phyloP scores from a whole-genome alignment of 2,329 filamentous ascomycete species.

The Aspergillus versicolor region DNA sequence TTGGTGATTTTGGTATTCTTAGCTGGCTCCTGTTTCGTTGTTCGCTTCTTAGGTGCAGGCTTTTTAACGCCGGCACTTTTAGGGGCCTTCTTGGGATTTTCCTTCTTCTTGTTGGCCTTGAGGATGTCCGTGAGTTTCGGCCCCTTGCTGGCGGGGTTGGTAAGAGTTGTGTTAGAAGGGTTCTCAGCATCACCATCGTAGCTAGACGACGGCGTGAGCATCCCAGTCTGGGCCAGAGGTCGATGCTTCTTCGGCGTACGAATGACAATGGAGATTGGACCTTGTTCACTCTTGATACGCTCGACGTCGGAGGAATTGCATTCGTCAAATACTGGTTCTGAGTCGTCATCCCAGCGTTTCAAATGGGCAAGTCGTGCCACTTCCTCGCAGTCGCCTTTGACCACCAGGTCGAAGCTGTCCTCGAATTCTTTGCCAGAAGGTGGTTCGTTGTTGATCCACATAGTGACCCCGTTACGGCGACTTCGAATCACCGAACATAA shows the following conservation, averaged over 20 bases:
- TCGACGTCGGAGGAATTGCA: slow-evolving; percentile 48
- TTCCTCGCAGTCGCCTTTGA: slow-evolving; percentile 83
- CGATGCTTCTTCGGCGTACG: slow-evolving; percentile 41
- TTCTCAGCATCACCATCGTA: slow-evolving; percentile 33
- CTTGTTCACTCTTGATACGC: slow-evolving; percentile 39
- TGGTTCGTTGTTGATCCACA: slow-evolving; percentile 91
- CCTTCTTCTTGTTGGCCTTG: slow-evolving; percentile 19
- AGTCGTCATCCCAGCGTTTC: slow-evolving; percentile 56
- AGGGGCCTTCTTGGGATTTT: slow-evolving; percentile 20
- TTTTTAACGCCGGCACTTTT: slow-evolving; percentile 27
- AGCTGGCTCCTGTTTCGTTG: slow-evolving; percentile 25
- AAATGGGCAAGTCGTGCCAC: slow-evolving; percentile 72
- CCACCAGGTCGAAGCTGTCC: slow-evolving; percentile 88
- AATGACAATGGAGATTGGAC: slow-evolving; percentile 42
- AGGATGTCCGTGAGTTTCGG: slow-evolving; percentile 7
- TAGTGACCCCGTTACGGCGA: slow-evolving; percentile 74
- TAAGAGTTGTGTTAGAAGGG: slow-evolving; percentile 17
- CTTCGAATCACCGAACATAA: slow-evolving; percentile 84
- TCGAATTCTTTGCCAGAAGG: slow-evolving; percentile 82
- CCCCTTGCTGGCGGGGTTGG: slow-evolving; percentile 30
- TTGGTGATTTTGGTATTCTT: slow-evolving; percentile 31
- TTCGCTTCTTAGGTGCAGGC: slow-evolving; percentile 20
- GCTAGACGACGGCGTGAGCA: slow-evolving; percentile 46
- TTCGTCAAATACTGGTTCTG: slow-evolving; percentile 42
- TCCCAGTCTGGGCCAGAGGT: slow-evolving; percentile 31